Evolutionary conservation across 345 rosid genomes (phyloP).

Genomic region (Salix dunnii): DNA sequence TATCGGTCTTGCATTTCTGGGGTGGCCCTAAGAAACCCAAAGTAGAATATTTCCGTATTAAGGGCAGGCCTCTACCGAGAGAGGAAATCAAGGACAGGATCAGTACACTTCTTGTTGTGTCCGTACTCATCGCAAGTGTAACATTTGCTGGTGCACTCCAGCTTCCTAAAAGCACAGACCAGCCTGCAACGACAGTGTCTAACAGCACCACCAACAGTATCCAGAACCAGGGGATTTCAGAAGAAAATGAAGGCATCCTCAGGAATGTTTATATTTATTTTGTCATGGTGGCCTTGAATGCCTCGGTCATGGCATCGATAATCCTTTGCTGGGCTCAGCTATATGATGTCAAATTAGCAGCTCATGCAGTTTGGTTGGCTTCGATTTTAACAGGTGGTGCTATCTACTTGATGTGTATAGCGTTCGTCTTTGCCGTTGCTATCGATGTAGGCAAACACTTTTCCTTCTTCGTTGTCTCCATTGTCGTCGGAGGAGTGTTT

Average conservation of each 20-base stretch:
- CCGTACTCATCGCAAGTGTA: slow-evolving; percentile 17
- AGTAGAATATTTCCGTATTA: not conserved
- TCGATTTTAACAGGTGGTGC: not conserved
- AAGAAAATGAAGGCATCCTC: not conserved
- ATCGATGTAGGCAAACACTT: not conserved
- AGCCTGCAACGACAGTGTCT: not conserved
- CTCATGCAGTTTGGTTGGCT: not conserved
- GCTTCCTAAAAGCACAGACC: not conserved
- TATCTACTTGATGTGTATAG: not conserved
- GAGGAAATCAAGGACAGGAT: slow-evolving; percentile 8
- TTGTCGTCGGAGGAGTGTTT: not conserved
- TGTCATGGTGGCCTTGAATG: not conserved
- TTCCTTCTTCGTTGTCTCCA: not conserved
- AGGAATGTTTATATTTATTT: not conserved
- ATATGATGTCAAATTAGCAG: not conserved
- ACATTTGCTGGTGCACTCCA: slow-evolving; percentile 21
- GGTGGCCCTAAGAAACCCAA: not conserved
- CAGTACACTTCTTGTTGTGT: slow-evolving; percentile 19
- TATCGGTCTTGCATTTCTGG: not conserved
- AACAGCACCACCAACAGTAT: not conserved
- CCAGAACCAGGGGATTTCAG: not conserved
- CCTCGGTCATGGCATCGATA: not conserved
- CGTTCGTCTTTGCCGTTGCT: not conserved
- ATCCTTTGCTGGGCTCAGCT: slow-evolving; percentile 1
- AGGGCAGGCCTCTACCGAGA: no score